Base-by-base conservation (phyloP, 768 basidiomycete genomes). In the Epithele typhae region DNA sequence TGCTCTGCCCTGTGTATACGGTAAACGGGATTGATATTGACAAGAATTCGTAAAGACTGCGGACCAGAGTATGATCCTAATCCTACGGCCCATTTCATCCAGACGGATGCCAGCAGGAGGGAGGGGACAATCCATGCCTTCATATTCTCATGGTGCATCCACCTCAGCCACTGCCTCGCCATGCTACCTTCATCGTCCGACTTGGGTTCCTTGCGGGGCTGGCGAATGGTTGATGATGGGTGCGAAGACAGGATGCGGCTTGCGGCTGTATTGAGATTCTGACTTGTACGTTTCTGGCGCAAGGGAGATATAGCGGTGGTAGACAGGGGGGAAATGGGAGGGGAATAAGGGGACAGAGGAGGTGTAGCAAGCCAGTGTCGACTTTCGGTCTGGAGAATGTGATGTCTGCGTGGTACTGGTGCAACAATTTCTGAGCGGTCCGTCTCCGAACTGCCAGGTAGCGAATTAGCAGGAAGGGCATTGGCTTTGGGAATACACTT, bases 51-150 rank as follows among this genome's bases (percentile, higher is more conserved):
- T 45, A 33, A 18, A 21, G 17, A 52, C 25, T 44, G 46, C 83
- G 46, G 50, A 89, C 92, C 92, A 25, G 90, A 92, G 67, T 92
- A 93, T 17, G 80, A 76, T 14, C 86, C 89, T 23, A 93, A 56
- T 12, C 89, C 84, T 24, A 88, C 69, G 48, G 74, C 74, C 69
- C 80, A 79, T 63, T 86, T 90, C 46, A 89, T 65, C 59, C 79
- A 68, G 2, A 73, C 68, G 1, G 81, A 71, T 3, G 71, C 69
- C 0, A 74, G 66, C n/a, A 90, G 62, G 8, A 74, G 68, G 36
- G 66, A 63, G 3, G 84, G 82, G 1, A 85, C 61, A 6, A 86
- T 73, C 77, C 77, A 84, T 2, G 62, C 58, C 55, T 74, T 81
- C 60, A 87, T 61, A 15, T 73, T 76, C 25, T 76, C 70, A 53